Evolutionary conservation across 2,329 filamentous ascomycete genomes (phyloP), one percentile per base, ranked within the genome.

Genomic region (Colletotrichum sp.): DNA sequence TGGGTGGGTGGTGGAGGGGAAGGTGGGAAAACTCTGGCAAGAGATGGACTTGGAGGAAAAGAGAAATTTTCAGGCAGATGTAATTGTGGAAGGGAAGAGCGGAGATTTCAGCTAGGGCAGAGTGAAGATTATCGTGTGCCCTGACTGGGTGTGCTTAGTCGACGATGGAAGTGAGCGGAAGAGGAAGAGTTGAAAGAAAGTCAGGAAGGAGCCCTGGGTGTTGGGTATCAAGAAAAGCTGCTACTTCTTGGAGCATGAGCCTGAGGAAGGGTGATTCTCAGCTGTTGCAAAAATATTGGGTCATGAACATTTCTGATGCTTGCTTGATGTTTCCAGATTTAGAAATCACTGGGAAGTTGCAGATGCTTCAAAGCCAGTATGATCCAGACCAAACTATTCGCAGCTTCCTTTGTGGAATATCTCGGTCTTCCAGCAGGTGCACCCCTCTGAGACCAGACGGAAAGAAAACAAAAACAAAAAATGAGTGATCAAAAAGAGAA

Each of bases 301-400:
- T 48, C 1, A n/a, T n/a, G 18, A 48, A 9, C 0, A 0, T n/a
- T n/a, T 43, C 39, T n/a, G 9, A 12, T 43, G 18, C 43, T 21
- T 21, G 10, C 43, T 4, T 21, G n/a, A 13, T 7, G 10, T 3
- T 21, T 48, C 43, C 16, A 13, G 43, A 21, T 1, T 48, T 21
- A 10, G 6, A 52, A 52, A 4, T 4, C n/a, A 21, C 2, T 2
- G 18, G 10, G n/a, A 10, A 1, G 43, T 0, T 0, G 2, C 0
- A 21, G 1, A 4, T 13, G 6, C 43, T 52, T 12, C 10, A 13
- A n/a, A 52, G 4, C 3, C n/a, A 52, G 10, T 13, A 13, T 21
- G n/a, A 52, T 52, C 43, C 12, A 52, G 10, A 1, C 12, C 12
- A 21, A 48, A 0, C 4, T 7, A 0, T 7, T 52, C n/a, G n/a